phyloP scores from a whole-genome alignment of 176 grass and related monocot species.

The Triticum dicoccoides region DNA sequence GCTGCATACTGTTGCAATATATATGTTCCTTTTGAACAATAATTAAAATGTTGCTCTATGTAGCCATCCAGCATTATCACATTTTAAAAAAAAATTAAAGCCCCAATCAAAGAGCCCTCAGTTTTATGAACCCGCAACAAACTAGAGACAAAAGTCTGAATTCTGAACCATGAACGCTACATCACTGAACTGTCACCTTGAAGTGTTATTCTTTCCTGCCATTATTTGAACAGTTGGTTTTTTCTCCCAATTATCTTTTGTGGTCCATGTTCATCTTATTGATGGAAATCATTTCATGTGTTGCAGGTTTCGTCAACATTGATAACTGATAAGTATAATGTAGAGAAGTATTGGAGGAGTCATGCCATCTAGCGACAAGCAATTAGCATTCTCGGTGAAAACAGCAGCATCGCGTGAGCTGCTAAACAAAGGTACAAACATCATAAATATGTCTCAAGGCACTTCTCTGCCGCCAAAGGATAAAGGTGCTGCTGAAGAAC shows the following conservation, averaged over 20 bases:
- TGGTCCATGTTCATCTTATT: slow-evolving; percentile 16
- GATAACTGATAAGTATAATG: neutral
- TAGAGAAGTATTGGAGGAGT: slow-evolving; percentile 2
- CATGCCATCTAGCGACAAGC: slow-evolving; percentile 49
- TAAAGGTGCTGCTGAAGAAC: slow-evolving; percentile 38
- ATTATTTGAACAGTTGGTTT: neutral
- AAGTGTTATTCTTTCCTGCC: neutral
- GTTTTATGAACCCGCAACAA: neutral
- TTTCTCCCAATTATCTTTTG: neutral
- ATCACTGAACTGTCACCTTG: neutral
- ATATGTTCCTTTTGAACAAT: neutral
- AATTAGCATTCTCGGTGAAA: slow-evolving; percentile 37
- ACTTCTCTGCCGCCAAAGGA: slow-evolving; percentile 44
- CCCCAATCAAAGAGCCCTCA: neutral
- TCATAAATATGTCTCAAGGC: slow-evolving; percentile 39
- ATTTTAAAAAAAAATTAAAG: neutral
- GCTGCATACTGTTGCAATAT: neutral
- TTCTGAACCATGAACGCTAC: neutral
- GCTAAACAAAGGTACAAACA: slow-evolving; percentile 38
- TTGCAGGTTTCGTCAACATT: slow-evolving; percentile 23
- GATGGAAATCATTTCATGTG: slow-evolving; percentile 12
- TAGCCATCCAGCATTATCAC: neutral
- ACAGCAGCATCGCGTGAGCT: slow-evolving; percentile 36
- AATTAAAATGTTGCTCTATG: neutral
- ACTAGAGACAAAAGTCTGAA: neutral